Evolutionary conservation across 805 yeast species (phyloP), one percentile per base, ranked within the genome.

Genomic region (Ogataea ramenticola): DNA sequence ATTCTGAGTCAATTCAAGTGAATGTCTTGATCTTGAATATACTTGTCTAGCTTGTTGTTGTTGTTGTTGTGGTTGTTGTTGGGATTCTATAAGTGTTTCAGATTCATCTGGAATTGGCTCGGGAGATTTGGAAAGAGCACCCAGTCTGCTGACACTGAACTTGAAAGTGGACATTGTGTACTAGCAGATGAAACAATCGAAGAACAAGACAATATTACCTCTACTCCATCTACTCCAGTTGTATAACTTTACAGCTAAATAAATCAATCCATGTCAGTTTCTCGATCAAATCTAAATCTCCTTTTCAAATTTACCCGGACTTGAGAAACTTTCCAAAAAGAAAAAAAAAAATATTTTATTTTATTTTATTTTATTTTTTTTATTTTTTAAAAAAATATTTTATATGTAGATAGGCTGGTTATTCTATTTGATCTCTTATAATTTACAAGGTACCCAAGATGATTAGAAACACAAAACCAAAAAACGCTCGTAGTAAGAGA

Each of bases 401-500:
- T 20, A 29, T 16, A 34, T 22, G n/a, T n/a, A n/a, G n/a, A n/a
- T n/a, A n/a, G n/a, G n/a, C n/a, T n/a, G n/a, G n/a, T n/a, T 21
- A 7, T n/a, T 29, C 32, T 39, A 30, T 21, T 34, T 39, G 16
- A 27, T n/a, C 26, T 36, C 22, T 22, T 22, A 15, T 36, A 11
- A 6, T 7, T 12, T 22, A 22, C 26, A 11, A 16, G 12, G 10
- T 30, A 16, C 10, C 24, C 17, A 31, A 35, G 24, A 65, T 65
- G 70, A 65, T 65, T 48, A 66, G 75, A 73, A 62, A 73, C 38
- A 70, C 82, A 38, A 83, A 88, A 54, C 98, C 99, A 32, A 90
- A 89, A 69, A 93, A 83, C 60, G 96, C 96, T 43, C 88, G 98
- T 60, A 79, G 96, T 44, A 93, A 93, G 70, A 80, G 99, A 66